Conservation (phyloP, 768 basidiomycete species). For the Chalciporus pseudorubinellus region DNA sequence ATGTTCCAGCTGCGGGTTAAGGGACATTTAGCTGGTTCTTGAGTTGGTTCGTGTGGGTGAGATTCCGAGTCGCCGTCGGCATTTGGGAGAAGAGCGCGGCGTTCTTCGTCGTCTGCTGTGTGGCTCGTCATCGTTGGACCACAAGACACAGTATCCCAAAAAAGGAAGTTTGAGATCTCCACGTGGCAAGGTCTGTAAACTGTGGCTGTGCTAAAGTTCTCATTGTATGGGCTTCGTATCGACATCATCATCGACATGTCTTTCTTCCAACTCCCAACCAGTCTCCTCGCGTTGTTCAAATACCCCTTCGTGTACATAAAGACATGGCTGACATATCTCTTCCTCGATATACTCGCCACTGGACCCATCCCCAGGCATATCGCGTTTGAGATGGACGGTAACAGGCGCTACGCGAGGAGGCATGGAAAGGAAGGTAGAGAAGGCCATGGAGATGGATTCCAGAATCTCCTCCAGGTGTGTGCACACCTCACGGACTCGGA, state of each 20-base stretch:
- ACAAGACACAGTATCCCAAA: neutral
- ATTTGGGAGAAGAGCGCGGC: slow-evolving; percentile 18
- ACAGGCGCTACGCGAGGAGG: slow-evolving; percentile 81
- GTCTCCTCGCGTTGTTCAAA: slow-evolving; percentile 11
- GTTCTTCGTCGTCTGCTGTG: slow-evolving; percentile 24
- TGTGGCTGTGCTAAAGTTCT: slow-evolving; percentile 22
- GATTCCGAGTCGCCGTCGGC: neutral
- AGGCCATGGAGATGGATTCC: slow-evolving; percentile 85
- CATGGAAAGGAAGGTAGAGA: slow-evolving; percentile 62
- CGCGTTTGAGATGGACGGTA: slow-evolving; percentile 97
- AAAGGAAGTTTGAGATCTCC: neutral
- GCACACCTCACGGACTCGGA: neutral
- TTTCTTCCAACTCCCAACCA: neutral
- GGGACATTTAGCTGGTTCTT: too few relatives aligned
- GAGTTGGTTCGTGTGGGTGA: neutral
- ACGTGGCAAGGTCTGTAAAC: neutral
- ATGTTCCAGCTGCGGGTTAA: slow-evolving; percentile 10
- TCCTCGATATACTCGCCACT: slow-evolving; percentile 67
- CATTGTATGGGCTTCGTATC: too few relatives aligned
- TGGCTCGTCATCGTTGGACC: neutral
- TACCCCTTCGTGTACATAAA: slow-evolving; percentile 15
- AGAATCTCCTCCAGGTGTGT: slow-evolving; percentile 73
- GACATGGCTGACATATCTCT: slow-evolving; percentile 35
- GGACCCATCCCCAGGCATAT: slow-evolving; percentile 90
- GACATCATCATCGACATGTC: neutral